These are phyloP conservation scores for Didymosphaeria variabile DNA, from an alignment of 2,329 filamentous ascomycete genomes.

Conservation along the genomic window DNA sequence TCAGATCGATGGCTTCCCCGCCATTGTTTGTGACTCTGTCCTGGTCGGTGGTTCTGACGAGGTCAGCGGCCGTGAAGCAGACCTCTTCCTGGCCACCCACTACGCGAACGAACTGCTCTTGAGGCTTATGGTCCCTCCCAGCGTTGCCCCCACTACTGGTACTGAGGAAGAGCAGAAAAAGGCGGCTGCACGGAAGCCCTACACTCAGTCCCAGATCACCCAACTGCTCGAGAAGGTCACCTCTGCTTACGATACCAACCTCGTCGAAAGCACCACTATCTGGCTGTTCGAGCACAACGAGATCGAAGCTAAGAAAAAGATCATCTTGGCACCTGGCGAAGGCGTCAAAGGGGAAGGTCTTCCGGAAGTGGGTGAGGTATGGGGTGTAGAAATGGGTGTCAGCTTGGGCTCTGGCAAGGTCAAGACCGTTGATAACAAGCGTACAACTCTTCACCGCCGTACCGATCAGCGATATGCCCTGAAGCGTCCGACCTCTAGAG, in stretches of 20 bases:
- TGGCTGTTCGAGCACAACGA: conserved; percentile 98
- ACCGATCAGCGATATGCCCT: conserved; percentile 91
- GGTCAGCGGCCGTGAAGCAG: conserved; percentile 80
- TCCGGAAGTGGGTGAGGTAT: conserved; percentile 90
- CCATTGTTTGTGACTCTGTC: conserved; percentile 94
- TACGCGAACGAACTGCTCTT: conserved; percentile 96
- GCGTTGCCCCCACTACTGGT: conserved; percentile 75
- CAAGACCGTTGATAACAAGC: conserved; percentile 82
- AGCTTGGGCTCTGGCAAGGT: conserved; percentile 92
- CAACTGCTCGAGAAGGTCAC: conserved; percentile 88
- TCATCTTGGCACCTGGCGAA: conserved; percentile 87
- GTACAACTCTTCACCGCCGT: conserved; percentile 90
- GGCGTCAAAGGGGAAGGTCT: conserved; percentile 89
- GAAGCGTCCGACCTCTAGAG: conserved; percentile 92
- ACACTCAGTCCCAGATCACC: conserved; percentile 87
- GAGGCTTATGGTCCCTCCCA: conserved; percentile 90
- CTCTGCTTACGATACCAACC: conserved; percentile 87
- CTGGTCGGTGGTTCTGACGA: conserved; percentile 73
- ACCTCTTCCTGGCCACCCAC: conserved; percentile 88
- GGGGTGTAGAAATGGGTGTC: conserved; percentile 96
- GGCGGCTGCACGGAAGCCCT: conserved; percentile 79
- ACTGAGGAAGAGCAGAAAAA: conserved; percentile 96
- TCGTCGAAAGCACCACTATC: conserved; percentile 97
- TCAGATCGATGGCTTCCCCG: conserved; percentile 96
- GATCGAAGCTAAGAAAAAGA: conserved; percentile 98